Evolutionary conservation across 441 rosid species (phyloP), one percentile per base, ranked within the genome.

Genomic region (Aleurites moluccanus): DNA sequence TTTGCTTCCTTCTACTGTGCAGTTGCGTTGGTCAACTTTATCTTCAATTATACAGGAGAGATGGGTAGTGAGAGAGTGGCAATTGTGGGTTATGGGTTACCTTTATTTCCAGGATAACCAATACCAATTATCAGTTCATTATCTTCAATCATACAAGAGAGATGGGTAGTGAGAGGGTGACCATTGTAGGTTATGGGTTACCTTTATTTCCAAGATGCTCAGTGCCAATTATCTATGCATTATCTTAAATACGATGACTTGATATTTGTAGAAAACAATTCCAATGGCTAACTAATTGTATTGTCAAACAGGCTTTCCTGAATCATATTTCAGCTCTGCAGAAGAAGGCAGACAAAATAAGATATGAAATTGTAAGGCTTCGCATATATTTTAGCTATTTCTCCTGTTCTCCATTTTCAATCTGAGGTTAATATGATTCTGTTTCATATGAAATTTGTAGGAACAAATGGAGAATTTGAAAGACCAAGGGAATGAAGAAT

Each of bases 281-380:
- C 30, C 49, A 28, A 21, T 56, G 40, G 73, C 77, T 73, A 52
- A 70, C 66, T 67, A 10, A 28, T 75, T 56, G 23, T 49, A 64
- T 69, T 79, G 78, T 75, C 57, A 52, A 63, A 83, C 96, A 95
- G 99, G 98, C 95, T 78, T 88, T 95, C 56, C 77, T 82, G 35
- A 89, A 87, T 28, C 96, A 95, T 79, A 78, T 91, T 49, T 77
- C 87, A 25, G 64, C 78, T 4, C 80, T 95, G 80, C 89, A 86
- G 79, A 80, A 69, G 2, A 85, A 57, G 73, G 92, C 86, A 79
- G 88, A 85, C 79, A 83, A 79, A 80, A 77, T 95, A 65, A 88
- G 89, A 89, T 87, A 80, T 38, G 98, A 93, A 83, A 85, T 95
- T 62, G 99, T 95, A 87, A 82, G 86, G 73, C 76, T 69, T 82